phyloP scores from a whole-genome alignment of 2,329 filamentous ascomycete genomes.

The Colletotrichum graminicola region DNA sequence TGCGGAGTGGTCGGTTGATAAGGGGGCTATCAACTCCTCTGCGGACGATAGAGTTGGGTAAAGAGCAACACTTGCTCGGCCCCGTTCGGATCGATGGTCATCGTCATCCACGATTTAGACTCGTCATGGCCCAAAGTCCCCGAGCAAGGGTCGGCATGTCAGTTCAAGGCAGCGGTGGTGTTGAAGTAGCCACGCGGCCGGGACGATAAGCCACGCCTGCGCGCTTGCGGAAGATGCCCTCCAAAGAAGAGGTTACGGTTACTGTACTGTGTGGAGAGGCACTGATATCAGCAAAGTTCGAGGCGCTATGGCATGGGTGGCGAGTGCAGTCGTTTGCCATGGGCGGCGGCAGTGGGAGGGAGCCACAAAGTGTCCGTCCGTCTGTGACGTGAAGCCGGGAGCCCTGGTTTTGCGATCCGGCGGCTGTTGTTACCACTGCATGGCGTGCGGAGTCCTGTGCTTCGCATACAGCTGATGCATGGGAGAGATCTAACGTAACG shows the following conservation, averaged over 20 bases:
- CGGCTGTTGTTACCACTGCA: constrained; percentile 14
- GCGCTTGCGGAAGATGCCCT: background rate
- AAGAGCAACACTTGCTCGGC: constrained; percentile 2
- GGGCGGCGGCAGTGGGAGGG: constrained; percentile 3
- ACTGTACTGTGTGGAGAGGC: constrained; percentile 9
- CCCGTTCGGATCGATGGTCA: background rate
- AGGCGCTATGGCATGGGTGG: constrained; percentile 30
- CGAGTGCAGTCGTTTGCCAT: constrained; percentile 14
- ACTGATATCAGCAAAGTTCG: constrained; percentile 30
- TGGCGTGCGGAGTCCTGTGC: constrained; percentile 13
- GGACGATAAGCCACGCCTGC: constrained; percentile 23
- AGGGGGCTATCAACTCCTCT: background rate
- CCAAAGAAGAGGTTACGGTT: background rate
- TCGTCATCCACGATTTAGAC: constrained; percentile 32
- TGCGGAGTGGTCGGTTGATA: constrained; percentile 3
- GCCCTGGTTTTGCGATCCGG: constrained; percentile 29
- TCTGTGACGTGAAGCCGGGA: constrained; percentile 25
- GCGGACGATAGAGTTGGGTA: background rate
- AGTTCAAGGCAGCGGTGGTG: constrained; percentile 22
- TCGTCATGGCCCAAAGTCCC: constrained; percentile 16
- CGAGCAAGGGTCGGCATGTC: constrained; percentile 34
- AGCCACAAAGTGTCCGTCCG: constrained; percentile 2
- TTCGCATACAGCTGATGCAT: constrained; percentile 37
- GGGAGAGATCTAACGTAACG: constrained; percentile 34
- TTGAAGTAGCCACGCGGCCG: constrained; percentile 34